Base-by-base conservation (phyloP, 2,329 filamentous ascomycete genomes). In the Cercospora berteroae region DNA sequence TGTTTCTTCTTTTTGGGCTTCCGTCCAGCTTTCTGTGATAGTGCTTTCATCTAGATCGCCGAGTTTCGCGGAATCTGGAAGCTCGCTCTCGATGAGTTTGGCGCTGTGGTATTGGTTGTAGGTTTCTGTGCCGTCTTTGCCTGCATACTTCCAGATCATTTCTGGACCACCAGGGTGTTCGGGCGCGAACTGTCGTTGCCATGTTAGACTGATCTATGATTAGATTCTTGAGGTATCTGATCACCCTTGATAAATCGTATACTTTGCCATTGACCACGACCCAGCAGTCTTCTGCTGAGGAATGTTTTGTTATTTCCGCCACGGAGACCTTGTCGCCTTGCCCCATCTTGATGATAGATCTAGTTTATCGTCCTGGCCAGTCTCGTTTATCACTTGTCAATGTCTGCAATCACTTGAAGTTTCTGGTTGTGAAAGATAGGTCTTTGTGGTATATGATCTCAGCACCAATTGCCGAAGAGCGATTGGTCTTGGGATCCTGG, bases 201-300 rank as follows among this genome's bases (percentile, higher is more conserved):
- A 18, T 20, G 23, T 33, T 4, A 55, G 18, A 3, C 23, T 20
- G 3, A 10, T 12, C 25, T 52, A 5, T 36, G 48, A 16, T 55
- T 31, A 8, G 2, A 42, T 1, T 2, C 25, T 52, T 12, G 16
- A 5, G 10, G 8, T 18, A 27, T 1, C 16, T 13, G 7, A 2
- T 5, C 25, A 64, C 61, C 61, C 86, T 83, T 25, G 87, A 89
- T 55, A 92, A 79, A 76, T 92, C 87, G 80, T 88, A 91, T 23
- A 91, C 88, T 72, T 86, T 84, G 56, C 85, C 85, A 76, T 91
- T 85, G 23, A 92, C 84, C 18, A 90, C 88, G 67, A 91, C 85
- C 90, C 90, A 92, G 73, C 81, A 82, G 63, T 79, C 75, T 39
- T 77, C 75, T 5, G 75, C 67, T 5, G 73, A 71, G 50, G 76